These are phyloP conservation scores for Coemansia umbellata DNA, from an alignment of 192 early-diverging fungal genomes.

Conservation along the genomic window DNA sequence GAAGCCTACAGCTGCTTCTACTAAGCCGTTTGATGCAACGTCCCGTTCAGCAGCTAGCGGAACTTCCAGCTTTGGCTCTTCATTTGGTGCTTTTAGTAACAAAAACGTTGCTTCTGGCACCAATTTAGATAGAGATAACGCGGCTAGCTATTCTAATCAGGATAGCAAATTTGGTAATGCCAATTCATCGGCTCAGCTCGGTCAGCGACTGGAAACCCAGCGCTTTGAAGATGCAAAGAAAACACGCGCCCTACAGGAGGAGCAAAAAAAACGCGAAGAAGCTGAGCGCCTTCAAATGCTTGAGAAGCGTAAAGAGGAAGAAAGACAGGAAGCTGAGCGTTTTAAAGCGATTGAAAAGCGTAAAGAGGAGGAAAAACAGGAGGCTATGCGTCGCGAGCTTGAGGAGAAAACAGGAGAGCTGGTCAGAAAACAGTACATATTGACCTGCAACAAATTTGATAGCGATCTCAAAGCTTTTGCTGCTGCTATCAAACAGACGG, in stretches of 20 bases:
- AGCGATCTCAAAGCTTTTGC: conserved; percentile 32
- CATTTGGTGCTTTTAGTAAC: too few relatives aligned
- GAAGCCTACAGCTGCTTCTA: neutral
- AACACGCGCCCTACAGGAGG: too few relatives aligned
- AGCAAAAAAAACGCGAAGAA: conserved; percentile 2
- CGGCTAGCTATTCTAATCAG: too few relatives aligned
- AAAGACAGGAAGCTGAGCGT: conserved; percentile 3
- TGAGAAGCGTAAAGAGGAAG: conserved; percentile 4
- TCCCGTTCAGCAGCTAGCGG: too few relatives aligned
- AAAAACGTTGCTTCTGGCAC: too few relatives aligned
- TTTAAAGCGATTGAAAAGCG: conserved; percentile 7
- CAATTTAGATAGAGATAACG: too few relatives aligned
- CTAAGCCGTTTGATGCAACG: neutral
- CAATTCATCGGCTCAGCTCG: too few relatives aligned
- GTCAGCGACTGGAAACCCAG: too few relatives aligned
- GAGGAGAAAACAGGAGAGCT: conserved; percentile 21
- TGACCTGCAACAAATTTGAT: conserved; percentile 42
- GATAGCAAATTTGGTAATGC: too few relatives aligned
- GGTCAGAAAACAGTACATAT: conserved; percentile 37
- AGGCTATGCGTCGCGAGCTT: conserved; percentile 16
- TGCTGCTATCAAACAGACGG: conserved; percentile 17
- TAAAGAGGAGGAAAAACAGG: conserved; percentile 9
- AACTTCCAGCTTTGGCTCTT: neutral
- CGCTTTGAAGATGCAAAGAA: too few relatives aligned
- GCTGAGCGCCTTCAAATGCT: too few relatives aligned